phyloP scores from a whole-genome alignment of 805 yeast species.

The Barnettozyma sucrosica region DNA sequence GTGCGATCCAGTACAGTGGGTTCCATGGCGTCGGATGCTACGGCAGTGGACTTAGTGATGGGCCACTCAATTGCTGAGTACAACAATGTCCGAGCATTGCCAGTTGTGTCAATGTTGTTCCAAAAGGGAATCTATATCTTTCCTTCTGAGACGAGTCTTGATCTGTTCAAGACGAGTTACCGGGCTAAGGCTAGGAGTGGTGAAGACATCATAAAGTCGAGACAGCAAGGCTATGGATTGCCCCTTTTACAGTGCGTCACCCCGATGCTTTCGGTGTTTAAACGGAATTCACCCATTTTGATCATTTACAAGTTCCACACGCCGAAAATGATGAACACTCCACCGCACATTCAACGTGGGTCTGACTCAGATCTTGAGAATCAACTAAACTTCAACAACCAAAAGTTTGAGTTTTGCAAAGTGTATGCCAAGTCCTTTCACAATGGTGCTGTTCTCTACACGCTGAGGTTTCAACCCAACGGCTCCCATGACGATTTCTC shows the following conservation, averaged over 20 bases:
- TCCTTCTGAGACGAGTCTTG: slow-evolving; percentile 30
- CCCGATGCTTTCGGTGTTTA: slow-evolving; percentile 28
- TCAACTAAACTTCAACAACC: slow-evolving; percentile 6
- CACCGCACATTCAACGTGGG: not conserved
- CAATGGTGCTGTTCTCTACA: slow-evolving; percentile 26
- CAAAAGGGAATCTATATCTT: slow-evolving; percentile 34
- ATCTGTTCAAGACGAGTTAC: slow-evolving; percentile 17
- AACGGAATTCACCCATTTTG: slow-evolving; percentile 25
- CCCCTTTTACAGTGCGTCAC: slow-evolving; percentile 32
- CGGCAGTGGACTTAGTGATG: slow-evolving; percentile 21
- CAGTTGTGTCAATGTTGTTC: slow-evolving; percentile 28
- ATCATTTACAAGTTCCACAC: slow-evolving; percentile 26
- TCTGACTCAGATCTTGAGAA: not conserved
- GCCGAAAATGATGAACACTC: slow-evolving; percentile 1
- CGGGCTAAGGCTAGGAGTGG: slow-evolving; percentile 24
- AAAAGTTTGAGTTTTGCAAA: slow-evolving; percentile 30
- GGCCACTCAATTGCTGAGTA: slow-evolving; percentile 22
- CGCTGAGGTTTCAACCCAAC: slow-evolving; percentile 26
- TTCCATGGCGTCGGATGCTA: slow-evolving; percentile 13
- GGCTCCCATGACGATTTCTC: slow-evolving; percentile 13
- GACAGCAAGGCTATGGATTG: slow-evolving; percentile 25
- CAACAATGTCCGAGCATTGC: slow-evolving; percentile 27
- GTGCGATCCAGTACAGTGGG: not conserved
- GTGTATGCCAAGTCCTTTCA: slow-evolving; percentile 23
- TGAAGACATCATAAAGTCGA: slow-evolving; percentile 10